Conservation (phyloP, 1,139 yeast genomes). For the Yamadazyma conglobata region DNA sequence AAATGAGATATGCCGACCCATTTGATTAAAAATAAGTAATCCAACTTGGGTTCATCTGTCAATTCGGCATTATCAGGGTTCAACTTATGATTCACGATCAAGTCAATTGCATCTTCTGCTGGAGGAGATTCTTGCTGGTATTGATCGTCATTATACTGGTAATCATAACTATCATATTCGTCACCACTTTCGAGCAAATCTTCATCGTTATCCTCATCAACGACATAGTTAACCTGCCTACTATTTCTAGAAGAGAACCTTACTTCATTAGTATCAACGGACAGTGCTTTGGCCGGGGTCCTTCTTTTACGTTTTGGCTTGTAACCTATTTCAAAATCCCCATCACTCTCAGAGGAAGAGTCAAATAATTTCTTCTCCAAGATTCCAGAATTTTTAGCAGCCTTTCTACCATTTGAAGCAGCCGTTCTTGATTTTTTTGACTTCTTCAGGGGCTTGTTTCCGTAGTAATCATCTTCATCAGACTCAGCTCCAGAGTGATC, state of each 20-base stretch:
- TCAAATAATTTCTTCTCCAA: slow-evolving; percentile 15
- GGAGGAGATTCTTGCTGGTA: slow-evolving; percentile 33
- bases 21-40: slow-evolving; percentile 67
- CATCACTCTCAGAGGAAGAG: slow-evolving; percentile 24
- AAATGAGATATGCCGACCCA: slow-evolving; percentile 89
- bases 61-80: slow-evolving; percentile 33
- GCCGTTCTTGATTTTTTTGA: slow-evolving; percentile 6
- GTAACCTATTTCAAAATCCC: slow-evolving; percentile 17
- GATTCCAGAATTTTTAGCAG: slow-evolving; percentile 11
- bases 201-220: slow-evolving; percentile 68
- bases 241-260: slow-evolving; percentile 78
- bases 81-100: slow-evolving; percentile 51
- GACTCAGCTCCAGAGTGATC: slow-evolving; percentile 23
- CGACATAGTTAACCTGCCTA: slow-evolving; percentile 68
- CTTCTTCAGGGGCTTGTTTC: slow-evolving; percentile 14
- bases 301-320: slow-evolving; percentile 16
- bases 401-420: slow-evolving; percentile 3
- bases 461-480: slow-evolving; percentile 25
- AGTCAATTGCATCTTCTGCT: slow-evolving; percentile 40
- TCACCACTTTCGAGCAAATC: slow-evolving; percentile 57
- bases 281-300: slow-evolving; percentile 10
- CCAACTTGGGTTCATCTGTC: slow-evolving; percentile 55
- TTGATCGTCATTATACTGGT: slow-evolving; percentile 34
- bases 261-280: slow-evolving; percentile 34
- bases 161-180: slow-evolving; percentile 29